Percentiles rank a stretch among this genome's conserved stretches.
These are phyloP conservation scores for Penicillium salamii DNA, from an alignment of 495 filamentous ascomycete species.

Conservation along the genomic window DNA sequence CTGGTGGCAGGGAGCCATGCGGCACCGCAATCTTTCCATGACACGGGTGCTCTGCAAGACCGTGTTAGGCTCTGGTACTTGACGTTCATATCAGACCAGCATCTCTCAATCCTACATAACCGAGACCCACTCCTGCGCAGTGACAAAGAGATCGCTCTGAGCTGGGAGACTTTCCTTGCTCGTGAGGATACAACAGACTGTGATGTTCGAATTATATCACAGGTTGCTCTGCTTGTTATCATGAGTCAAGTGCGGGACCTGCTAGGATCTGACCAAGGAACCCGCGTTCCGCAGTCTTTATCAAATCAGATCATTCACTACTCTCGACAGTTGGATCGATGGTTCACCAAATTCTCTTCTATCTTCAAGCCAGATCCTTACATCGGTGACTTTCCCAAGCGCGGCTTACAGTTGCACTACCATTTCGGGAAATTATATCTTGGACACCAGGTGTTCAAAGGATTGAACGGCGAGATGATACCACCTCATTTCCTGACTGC, in stretches of 20 bases:
- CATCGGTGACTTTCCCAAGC: conserved; percentile 42
- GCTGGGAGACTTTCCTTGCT: conserved; percentile 33
- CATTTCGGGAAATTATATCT: conserved; percentile 47
- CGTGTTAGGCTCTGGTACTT: conserved; percentile 42
- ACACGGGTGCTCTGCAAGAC: conserved; percentile 24
- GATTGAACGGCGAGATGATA: conserved; percentile 30
- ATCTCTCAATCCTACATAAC: conserved; percentile 45
- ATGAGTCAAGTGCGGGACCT: conserved; percentile 39
- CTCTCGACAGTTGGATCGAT: conserved; percentile 38
- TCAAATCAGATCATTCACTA: conserved; percentile 33
- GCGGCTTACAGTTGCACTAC: conserved; percentile 41
- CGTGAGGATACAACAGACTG: conserved; percentile 30
- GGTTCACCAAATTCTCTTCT: conserved; percentile 33
- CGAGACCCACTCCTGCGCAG: conserved; percentile 40
- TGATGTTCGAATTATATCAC: conserved; percentile 35
- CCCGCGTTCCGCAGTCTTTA: conserved; percentile 29
- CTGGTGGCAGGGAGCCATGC: neutral
- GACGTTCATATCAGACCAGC: conserved; percentile 46
- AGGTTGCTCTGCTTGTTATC: conserved; percentile 37
- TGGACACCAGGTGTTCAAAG: conserved; percentile 42
- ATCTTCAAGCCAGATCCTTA: conserved; percentile 28
- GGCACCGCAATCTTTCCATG: neutral
- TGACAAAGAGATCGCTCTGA: conserved; percentile 31
- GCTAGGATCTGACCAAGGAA: conserved; percentile 33
- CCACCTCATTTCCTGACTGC: conserved; percentile 33